Base-by-base conservation (phyloP, 2,329 filamentous ascomycete species). In the Pseudogymnoascus pannorum region DNA sequence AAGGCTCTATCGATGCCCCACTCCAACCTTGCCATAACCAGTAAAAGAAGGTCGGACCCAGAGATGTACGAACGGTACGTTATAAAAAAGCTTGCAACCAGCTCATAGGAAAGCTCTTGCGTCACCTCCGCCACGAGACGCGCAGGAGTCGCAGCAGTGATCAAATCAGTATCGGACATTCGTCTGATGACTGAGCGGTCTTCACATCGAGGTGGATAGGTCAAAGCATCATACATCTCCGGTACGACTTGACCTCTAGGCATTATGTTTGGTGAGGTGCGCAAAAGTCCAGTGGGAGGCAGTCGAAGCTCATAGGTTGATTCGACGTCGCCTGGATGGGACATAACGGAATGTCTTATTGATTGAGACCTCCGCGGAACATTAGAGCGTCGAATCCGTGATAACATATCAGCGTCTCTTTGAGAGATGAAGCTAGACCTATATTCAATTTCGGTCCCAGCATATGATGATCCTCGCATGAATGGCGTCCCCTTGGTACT, bases 71-170 rank as follows among this genome's bases (percentile, higher is more conserved):
- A 84, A 57, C 94, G 89, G 71, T 91, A 99, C 0, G 94, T 97
- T 20, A 99, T 83, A 70, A 99, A 99, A 75, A 99, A 99, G 73
- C 99, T 94, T 1, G 94, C 97, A 4, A 99, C 84, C 4, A 99
- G 81, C 70, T 97, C 93, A 72, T 99, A 99, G 0, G 94, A 97
- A 14, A 58, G 57, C 18, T 58, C 57, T 58, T 58, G 57, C 0
- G 94, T 97, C 65, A 99, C 97, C 75, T 99, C 92, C 11, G 93
- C 92, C 58, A 99, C 90, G 36, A 99, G 85, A 11, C 94, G 87
- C 2, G 92, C 87, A 1, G 93, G 92, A 0, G 92, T 97, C 12
- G 94, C 94, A 33, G 94, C 94, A 29, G 87, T 87, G 18, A 99
- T 92, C 42, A 91, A 83, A 57, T 87, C 86, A 9, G 84, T 85